These are phyloP conservation scores for Aspergillus arachidicola DNA, from an alignment of 2,329 filamentous ascomycete species.

Conservation along the genomic window DNA sequence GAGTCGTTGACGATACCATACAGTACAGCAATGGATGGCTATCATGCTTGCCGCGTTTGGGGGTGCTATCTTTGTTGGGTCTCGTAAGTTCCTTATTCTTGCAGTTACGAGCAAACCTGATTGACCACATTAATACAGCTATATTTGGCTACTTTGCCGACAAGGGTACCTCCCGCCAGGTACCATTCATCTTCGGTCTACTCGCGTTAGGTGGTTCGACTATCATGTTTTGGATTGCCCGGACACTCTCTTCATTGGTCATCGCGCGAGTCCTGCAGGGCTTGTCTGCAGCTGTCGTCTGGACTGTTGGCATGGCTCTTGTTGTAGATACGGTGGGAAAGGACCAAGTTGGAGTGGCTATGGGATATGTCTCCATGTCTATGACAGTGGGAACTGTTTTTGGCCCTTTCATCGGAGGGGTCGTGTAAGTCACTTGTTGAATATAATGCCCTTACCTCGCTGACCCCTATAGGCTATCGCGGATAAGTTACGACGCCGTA, in stretches of 20 bases:
- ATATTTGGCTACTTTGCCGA: constrained; percentile 52
- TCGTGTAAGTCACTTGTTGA: constrained; percentile 49
- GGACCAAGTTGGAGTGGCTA: constrained; percentile 61
- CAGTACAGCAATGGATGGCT: constrained; percentile 69
- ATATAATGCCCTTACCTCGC: neutral
- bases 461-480: constrained; percentile 21
- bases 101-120: neutral
- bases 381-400: constrained; percentile 60
- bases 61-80: constrained; percentile 60
- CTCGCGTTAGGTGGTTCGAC: constrained; percentile 56
- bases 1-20: neutral
- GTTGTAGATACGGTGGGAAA: constrained; percentile 61
- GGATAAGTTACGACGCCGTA: constrained; percentile 33
- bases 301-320: constrained; percentile 62
- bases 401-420: constrained; percentile 61
- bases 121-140: constrained; percentile 17
- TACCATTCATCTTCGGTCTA: constrained; percentile 61
- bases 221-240: constrained; percentile 56
- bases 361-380: constrained; percentile 56
- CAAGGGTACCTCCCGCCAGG: constrained; percentile 52
- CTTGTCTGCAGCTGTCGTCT: constrained; percentile 60
- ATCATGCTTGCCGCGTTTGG: constrained; percentile 72
- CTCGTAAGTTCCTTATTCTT: constrained; percentile 25
- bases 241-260: constrained; percentile 50
- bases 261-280: constrained; percentile 61